Base-by-base conservation (phyloP, 176 grass and related monocot species). In the Lolium rigidum region DNA sequence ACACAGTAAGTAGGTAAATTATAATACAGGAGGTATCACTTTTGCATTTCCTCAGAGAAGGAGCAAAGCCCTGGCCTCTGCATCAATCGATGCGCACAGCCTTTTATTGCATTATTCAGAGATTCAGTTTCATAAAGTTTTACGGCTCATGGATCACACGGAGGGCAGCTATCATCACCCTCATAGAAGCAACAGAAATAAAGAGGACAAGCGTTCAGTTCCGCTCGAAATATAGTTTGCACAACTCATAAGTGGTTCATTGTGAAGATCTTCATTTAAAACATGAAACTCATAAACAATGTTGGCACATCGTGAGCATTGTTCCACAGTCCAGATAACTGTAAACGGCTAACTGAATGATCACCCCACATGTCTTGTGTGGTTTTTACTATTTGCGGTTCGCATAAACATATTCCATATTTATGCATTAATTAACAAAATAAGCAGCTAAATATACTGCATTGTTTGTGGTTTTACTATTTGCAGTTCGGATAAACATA, bases 241-340 rank as follows among this genome's bases (percentile, higher is more conserved):
- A 81, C 41, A 28, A 49, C 3, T 28, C 15, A 66, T 20, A 77
- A 70, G 56, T 67, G 39, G 28, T 25, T 48, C 31, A 22, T 5
- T 41, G 18, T 16, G 39, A 85, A 47, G 18, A 80, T 75, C 18
- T 80, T 80, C 50, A 63, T 79, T 74, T 49, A 70, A 86, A 86
- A 78, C 62, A 46, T 26, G 46, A 52, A 61, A 78, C 22, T 79
- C 3, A 10, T 83, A 78, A 58, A 60, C 24, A n/a, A 78, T 1
- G 15, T 47, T 50, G 43, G 22, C n/a, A 78, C 1, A 11, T 25
- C 28, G 73, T 76, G 73, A 76, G 24, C 73, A 54, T 2, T 74
- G n/a, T 49, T 74, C 48, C 24, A 76, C 24, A 35, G 31, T 35
- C 31, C 31, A 35, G 31, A 76, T 54, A 76, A 54, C 16, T 26